Base-by-base conservation (phyloP, 768 basidiomycete genomes). In the Suillus hirtellus region DNA sequence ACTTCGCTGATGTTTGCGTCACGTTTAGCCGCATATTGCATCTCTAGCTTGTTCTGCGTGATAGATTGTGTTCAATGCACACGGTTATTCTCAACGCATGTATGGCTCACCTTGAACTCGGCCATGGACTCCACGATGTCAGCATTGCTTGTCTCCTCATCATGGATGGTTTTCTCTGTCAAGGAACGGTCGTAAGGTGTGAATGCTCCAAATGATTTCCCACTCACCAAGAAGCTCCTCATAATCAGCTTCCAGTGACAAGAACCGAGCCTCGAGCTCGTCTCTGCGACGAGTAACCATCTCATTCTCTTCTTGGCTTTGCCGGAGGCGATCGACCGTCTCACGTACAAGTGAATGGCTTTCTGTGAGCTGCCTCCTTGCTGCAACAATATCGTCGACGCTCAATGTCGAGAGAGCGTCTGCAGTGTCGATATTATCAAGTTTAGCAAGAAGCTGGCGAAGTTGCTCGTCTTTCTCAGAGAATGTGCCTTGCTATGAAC, bases 381-480 rank as follows among this genome's bases (percentile, higher is more conserved):
- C 84, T n/a, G 88, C 73, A 34, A 88, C 86, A 65, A 96, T 76
- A 70, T 97, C 93, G 34, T 93, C 93, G 15, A 86, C 72, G 3
- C 89, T 86, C 60, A 95, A 79, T 35, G 84, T 77, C 21, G 84
- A 83, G 14, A 81, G 75, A 61, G 83, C 78, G 0, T 76, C 75
- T 60, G 83, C 82, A 27, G 85, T 82, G 70, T 95, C 93, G 68
- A 94, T 86, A 67, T 82, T 84, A 70, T 96, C 94, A 68, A 97
- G 82, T 73, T 95, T 96, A 14, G 86, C 81, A 64, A 97, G 82
- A 60, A 95, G 85, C 56, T 88, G 85, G 65, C 95, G 89, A 70
- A 97, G 83, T 68, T 95, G 92, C 70, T 96, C 94, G 75, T 96
- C 95, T 80, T 95, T 95, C 81, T 96, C 95, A 61, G 94, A 95